Base-by-base conservation (phyloP, 2,329 filamentous ascomycete species). In the Colletotrichum magnum region DNA sequence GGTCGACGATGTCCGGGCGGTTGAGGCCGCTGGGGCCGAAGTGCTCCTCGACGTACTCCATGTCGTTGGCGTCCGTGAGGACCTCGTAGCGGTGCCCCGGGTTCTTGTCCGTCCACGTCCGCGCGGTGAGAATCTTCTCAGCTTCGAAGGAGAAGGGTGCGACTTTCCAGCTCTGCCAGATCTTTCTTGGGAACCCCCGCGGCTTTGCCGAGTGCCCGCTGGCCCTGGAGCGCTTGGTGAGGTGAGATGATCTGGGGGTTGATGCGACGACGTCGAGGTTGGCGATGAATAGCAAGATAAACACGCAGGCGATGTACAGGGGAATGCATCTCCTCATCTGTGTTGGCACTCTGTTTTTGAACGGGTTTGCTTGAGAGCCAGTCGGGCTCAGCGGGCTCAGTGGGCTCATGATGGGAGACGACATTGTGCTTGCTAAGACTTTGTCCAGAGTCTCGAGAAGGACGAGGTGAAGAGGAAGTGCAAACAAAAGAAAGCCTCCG, bases 141-240 rank as follows among this genome's bases (percentile, higher is more conserved):
- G 89, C 85, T 71, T 92, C 91, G 74, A 93, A 93, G 2, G 84
- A 83, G 41, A 93, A 81, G 2, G 91, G 89, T 70, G 91, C 87
- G 32, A 91, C 87, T 77, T 93, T 94, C 92, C 92, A 94, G 0
- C 89, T 91, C 78, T 94, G 92, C 92, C 91, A 94, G 72, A 94
- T 92, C 79, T 93, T 94, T 64, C 85, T 85, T 6, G 86, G 92
- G 73, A 90, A 93, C 24, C 73, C 72, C 76, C 58, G 64, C 77
- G 69, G 57, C 71, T 41, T 67, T 69, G 58, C 50, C 62, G 52
- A 24, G 58, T 53, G 28, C 4, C 59, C 66, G 63, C 58, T 16
- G 18, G 52, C 13, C 24, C 32, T 36, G 7, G 9, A 9, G 32
- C 57, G 36, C 73, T 74, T 50, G 24, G 74, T 59, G 21, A 73